Evolutionary conservation across 495 filamentous ascomycete species (phyloP).

Genomic region (Penicillium riverlandense): DNA sequence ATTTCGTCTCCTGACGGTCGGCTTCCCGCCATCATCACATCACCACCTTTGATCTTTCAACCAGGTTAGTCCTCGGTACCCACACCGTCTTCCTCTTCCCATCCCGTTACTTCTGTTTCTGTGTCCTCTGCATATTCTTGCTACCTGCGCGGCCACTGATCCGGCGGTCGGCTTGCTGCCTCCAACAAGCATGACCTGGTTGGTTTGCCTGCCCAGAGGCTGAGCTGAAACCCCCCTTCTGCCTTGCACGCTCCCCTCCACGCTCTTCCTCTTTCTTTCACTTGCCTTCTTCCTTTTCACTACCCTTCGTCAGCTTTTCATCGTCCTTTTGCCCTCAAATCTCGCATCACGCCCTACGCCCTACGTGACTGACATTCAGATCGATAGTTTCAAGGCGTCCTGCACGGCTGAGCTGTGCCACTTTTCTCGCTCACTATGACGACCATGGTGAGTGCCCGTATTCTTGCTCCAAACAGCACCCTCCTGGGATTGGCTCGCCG

Average conservation of each 20-base stretch:
- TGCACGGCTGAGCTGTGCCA: conserved; percentile 35
- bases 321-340: background rate
- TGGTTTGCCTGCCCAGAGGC: background rate
- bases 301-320: conserved; percentile 3
- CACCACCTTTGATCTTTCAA: conserved; percentile 16
- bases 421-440: conserved; percentile 34
- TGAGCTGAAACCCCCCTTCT: conserved; percentile 9
- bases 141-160: background rate
- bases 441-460: conserved; percentile 37
- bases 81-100: background rate
- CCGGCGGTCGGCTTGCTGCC: conserved; percentile 2
- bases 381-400: conserved; percentile 2
- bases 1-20: too few species aligned
- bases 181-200: background rate
- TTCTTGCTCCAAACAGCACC: background rate
- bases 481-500: background rate
- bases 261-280: conserved; percentile 3
- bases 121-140: background rate
- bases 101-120: background rate
- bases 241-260: background rate
- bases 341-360: too few species aligned
- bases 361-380: background rate
- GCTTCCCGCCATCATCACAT: conserved; percentile 1
- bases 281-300: conserved; percentile 7
- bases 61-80: conserved; percentile 3